Base-by-base conservation (phyloP, 2,329 filamentous ascomycete species). In the Lasiodiplodia theobromae region DNA sequence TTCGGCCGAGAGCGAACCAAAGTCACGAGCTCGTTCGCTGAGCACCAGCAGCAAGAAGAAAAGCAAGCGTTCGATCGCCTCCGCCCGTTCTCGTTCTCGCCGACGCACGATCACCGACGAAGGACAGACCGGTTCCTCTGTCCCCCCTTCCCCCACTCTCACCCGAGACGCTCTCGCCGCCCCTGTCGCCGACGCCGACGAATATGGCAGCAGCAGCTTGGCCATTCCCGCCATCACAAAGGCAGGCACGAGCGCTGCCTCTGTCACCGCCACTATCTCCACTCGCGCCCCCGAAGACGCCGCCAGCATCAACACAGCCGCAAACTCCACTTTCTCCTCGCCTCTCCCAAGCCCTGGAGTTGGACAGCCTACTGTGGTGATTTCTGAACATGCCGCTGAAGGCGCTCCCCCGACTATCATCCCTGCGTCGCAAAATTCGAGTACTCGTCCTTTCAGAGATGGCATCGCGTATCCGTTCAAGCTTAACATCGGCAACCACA, bases 381-480 rank as follows among this genome's bases (percentile, higher is more conserved):
- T 67, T 4, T 60, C 65, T 1, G 66, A 53, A 37, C 54, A 68
- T 14, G 66, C 67, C 12, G 53, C 65, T 2, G 62, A 68, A 2
- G 66, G 56, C 2, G 31, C 65, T 3, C 74, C 75, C 57, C 74
- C 71, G 62, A 82, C 80, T 0, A 76, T 83, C 3, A 81, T 83
- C 0, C 80, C 85, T 0, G 80, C 82, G 37, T 84, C 83, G 10
- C 82, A 74, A 73, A 85, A 54, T 78, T 84, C 70, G 82, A 87
- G 87, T 5, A 91, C 90, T 74, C 83, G 91, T 2, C 89, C 91
- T 0, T 89, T 88, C 56, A 83, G 91, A 6, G 88, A 87, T 23
- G 89, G 91, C 0, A 87, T 93, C 31, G 91, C 92, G 0, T 86
- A 92, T 72, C 92, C 92, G 0, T 94, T 94, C 74, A 91, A 87